Evolutionary conservation across 192 early-diverging fungal genomes (phyloP), one percentile per base, ranked within the genome.

Genomic region (Coemansia sp.): DNA sequence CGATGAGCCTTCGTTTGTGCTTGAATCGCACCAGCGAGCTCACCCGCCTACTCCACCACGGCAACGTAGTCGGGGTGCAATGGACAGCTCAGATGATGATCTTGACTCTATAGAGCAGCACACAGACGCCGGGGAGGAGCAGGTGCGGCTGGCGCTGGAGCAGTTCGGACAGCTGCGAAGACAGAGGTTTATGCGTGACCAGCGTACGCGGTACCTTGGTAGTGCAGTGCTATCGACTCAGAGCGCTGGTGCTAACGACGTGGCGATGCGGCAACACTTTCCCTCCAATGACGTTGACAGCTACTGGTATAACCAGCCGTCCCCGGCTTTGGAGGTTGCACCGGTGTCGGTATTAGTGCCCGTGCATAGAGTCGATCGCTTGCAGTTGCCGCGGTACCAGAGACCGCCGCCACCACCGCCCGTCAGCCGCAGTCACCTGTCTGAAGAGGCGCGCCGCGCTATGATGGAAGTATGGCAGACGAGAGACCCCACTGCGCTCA

Each of bases 301-400:
- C 67, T 82, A 82, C 67, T 82, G 79, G 79, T 82, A 82, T 58
- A 71, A 82, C 62, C 79, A 82, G 70, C 67, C 73, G 14, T 61
- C 46, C 2, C 31, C 63, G 21, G 10, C 45, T 5, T 51, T 21
- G 11, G 51, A 55, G 14, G 51, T 55, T 28, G 24, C 51, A 3
- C 59, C 51, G 16, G 51, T 28, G 28, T 31, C 51, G 6, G 51
- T 55, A 5, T 33, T 28, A 33, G 51, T 55, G 26, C 51, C 51
- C 2, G 51, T 55, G 26, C 51, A 55, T 14, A 55, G 51, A 18
- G 51, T 55, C 51, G 16, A 55, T 33, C 51, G 51, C 28, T 33
- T 55, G 16, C 51, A 55, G 33, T 31, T 55, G 51, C 63, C 38
- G 20, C 50, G n/a, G 18, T 37, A 26, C 9, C 50, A 37, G 34